Conservation (phyloP, 192 early-diverging fungal genomes). For the Mortierella hygrophila region DNA sequence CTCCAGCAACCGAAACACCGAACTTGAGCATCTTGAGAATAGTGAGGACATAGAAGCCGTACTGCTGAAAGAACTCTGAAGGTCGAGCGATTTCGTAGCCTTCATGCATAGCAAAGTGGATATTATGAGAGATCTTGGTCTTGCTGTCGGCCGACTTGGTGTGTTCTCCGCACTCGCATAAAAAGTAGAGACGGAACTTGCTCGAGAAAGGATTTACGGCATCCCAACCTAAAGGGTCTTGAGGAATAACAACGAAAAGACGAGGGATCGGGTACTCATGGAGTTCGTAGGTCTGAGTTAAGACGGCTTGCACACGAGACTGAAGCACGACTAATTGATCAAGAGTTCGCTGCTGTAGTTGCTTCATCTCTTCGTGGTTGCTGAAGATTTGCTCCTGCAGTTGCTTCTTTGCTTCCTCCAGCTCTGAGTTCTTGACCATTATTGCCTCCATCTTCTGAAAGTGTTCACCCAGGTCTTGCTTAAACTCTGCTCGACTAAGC, state of each 20-base stretch:
- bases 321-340: conserved; percentile 5
- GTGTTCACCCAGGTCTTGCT: background rate
- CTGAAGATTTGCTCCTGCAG: background rate
- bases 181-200: conserved; percentile 20
- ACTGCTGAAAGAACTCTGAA: conserved; percentile 16
- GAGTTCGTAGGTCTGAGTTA: conserved; percentile 13
- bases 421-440: background rate
- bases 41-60: conserved; percentile 13
- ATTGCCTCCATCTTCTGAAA: background rate
- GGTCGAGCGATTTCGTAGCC: conserved; percentile 11
- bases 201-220: background rate
- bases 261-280: conserved; percentile 28
- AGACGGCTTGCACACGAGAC: background rate
- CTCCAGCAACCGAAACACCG: conserved; percentile 11
- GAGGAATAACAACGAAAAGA: conserved; percentile 17
- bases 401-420: background rate
- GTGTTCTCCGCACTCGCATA: conserved; percentile 26
- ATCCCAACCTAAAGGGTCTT: conserved; percentile 13
- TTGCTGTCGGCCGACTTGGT: conserved; percentile 1
- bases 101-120: conserved; percentile 20
- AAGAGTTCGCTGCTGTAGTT: conserved; percentile 1
- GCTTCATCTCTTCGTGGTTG: conserved; percentile 14
- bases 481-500: background rate
- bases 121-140: background rate
- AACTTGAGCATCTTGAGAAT: conserved; percentile 24